Conservation (phyloP, 2,329 filamentous ascomycete genomes). For the Myriosclerotinia scirpicola region DNA sequence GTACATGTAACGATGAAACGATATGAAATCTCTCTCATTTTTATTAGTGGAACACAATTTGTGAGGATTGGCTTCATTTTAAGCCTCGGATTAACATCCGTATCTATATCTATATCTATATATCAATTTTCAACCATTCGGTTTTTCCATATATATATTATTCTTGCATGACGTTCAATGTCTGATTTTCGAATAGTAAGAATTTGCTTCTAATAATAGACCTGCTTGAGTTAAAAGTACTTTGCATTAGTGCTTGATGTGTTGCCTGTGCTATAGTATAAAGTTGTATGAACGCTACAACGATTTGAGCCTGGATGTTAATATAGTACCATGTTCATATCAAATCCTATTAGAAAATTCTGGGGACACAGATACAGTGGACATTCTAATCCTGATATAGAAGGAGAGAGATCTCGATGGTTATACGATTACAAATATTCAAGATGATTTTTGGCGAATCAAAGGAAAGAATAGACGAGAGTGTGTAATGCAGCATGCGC, state of each 20-base stretch:
- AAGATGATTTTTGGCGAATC: not conserved
- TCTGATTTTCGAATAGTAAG: too few relatives aligned
- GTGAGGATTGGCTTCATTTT: not conserved
- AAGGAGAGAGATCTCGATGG: too few relatives aligned
- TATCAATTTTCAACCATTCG: not conserved
- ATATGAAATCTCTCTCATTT: not conserved
- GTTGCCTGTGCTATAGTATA: not conserved
- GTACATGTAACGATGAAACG: slow-evolving; percentile 7
- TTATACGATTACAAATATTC: too few relatives aligned
- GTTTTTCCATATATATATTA: not conserved
- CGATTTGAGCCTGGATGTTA: not conserved
- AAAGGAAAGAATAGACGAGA: not conserved
- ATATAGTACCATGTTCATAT: not conserved
- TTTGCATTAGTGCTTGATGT: not conserved
- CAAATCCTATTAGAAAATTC: too few relatives aligned
- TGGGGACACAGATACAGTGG: too few relatives aligned
- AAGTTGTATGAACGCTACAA: not conserved
- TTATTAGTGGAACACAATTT: not conserved
- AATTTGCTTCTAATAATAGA: too few relatives aligned
- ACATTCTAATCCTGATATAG: too few relatives aligned
- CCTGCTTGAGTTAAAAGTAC: not conserved
- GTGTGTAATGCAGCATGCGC: not conserved
- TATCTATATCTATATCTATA: not conserved
- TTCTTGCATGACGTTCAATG: not conserved
- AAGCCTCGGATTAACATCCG: not conserved